Evolutionary conservation across 441 rosid species (phyloP), one percentile per base, ranked within the genome.

Genomic region (Populus hybrid): DNA sequence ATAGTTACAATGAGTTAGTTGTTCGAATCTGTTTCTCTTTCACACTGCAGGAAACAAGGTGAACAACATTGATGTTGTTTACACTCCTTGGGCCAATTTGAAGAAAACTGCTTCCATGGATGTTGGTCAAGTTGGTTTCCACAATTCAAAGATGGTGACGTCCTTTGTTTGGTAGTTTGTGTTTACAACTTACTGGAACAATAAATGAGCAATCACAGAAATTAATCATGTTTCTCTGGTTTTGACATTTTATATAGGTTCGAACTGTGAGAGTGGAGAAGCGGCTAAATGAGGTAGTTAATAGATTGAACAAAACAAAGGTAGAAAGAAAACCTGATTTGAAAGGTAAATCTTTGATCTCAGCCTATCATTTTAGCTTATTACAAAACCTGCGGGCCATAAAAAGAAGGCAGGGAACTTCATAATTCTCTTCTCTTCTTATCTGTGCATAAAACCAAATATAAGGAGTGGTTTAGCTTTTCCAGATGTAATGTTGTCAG

Each of bases 101-200:
- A 95, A 91, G 93, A 95, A 94, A 85, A 91, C 97, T 70, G 89
- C 97, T 67, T 91, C 97, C 53, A 95, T 94, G 99, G 98, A 95
- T 85, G 98, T 95, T 74, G 99, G 99, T 34, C 99, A 95, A 92
- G 97, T 95, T 81, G 97, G 97, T 78, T 95, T 95, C 85, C 87
- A 92, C 87, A 91, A 89, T 82, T 53, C 97, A 2, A 95, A 90
- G 89, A 90, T 87, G 97, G 99, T 91, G 81, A 86, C 80, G 5
- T 69, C 68, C 67, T 42, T 36, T 30, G 14, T 78, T 70, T 67
- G 59, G 21, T 30, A 70, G 24, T 75, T 77, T 32, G 46, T 74
- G 38, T 34, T 30, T 8, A 78, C 35, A 30, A 2, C 68, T 26
- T 59, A 19, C 9, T 59, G 30, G 7, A 34, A 61, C 36, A 46